A percentile compares a stretch with the other conserved stretches of the same genome.
These are phyloP conservation scores for Xylariales sp. DNA, from an alignment of 2,329 filamentous ascomycete genomes.

Conservation along the genomic window DNA sequence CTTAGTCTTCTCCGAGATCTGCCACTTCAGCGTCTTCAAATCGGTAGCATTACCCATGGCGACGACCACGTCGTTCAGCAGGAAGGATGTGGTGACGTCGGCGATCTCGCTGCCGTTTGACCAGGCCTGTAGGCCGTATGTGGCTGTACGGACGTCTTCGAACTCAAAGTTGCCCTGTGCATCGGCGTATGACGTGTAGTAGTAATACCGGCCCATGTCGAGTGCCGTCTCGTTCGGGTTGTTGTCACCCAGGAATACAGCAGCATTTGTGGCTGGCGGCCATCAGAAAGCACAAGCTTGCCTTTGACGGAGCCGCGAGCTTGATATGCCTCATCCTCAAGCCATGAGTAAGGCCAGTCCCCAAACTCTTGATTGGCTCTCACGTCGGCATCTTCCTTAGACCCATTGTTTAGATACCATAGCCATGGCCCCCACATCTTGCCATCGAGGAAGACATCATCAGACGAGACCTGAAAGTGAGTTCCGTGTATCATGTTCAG, in stretches of 20 bases:
- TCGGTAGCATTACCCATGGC: slow-evolving; percentile 27
- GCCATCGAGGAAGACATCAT: slow-evolving; percentile 31
- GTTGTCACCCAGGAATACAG: slow-evolving; percentile 46
- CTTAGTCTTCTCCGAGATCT: slow-evolving; percentile 29
- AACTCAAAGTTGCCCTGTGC: slow-evolving; percentile 37
- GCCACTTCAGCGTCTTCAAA: slow-evolving; percentile 37
- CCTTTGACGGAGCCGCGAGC: slow-evolving; percentile 42
- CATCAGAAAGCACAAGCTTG: slow-evolving; percentile 39
- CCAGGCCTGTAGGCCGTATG: slow-evolving; percentile 46
- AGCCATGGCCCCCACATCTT: slow-evolving; percentile 41
- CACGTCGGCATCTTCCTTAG: slow-evolving; percentile 34
- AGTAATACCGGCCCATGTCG: slow-evolving; percentile 43
- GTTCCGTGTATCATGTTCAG: slow-evolving; percentile 52
- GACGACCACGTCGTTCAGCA: slow-evolving; percentile 35
- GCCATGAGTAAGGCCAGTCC: slow-evolving; percentile 45
- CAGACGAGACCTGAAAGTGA: slow-evolving; percentile 34
- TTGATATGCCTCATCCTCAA: slow-evolving; percentile 41
- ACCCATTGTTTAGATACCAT: slow-evolving; percentile 44
- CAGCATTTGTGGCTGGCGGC: slow-evolving; percentile 40
- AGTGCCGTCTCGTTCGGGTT: slow-evolving; percentile 38
- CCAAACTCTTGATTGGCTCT: slow-evolving; percentile 35
- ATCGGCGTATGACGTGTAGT: slow-evolving; percentile 44
- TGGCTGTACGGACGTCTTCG: slow-evolving; percentile 35
- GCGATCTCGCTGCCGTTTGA: slow-evolving; percentile 38
- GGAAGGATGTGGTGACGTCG: slow-evolving; percentile 40